A percentile compares a stretch with the other conserved stretches of the same genome.
These are phyloP conservation scores for Aspergillus neotritici DNA, from an alignment of 2,329 filamentous ascomycete species.

Conservation along the genomic window DNA sequence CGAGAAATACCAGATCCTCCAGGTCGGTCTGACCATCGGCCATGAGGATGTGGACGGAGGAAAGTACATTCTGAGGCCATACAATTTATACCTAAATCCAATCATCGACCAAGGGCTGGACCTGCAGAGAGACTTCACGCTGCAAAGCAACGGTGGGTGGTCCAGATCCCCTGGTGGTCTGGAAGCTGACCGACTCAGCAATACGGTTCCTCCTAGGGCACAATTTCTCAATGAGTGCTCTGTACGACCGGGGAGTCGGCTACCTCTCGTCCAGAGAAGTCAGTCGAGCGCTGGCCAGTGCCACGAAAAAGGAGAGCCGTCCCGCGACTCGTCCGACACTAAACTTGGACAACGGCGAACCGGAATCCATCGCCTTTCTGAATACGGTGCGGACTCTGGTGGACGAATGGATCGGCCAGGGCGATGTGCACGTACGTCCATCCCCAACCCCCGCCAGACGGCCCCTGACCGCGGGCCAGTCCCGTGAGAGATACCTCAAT, in stretches of 20 bases:
- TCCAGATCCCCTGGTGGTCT: neutral
- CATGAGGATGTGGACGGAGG: slow-evolving; percentile 50
- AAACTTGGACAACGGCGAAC: slow-evolving; percentile 48
- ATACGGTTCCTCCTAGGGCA: slow-evolving; percentile 56
- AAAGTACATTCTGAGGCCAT: slow-evolving; percentile 55
- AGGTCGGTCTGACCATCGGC: slow-evolving; percentile 63
- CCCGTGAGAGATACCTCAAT: slow-evolving; percentile 1
- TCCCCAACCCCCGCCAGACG: no score
- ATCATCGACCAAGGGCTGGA: slow-evolving; percentile 49
- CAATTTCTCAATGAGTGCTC: slow-evolving; percentile 53
- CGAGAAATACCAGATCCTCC: slow-evolving; percentile 58
- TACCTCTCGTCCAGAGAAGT: slow-evolving; percentile 60
- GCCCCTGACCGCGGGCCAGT: no score
- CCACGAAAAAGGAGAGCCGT: slow-evolving; percentile 38
- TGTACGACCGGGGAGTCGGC: slow-evolving; percentile 53
- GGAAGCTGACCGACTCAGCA: slow-evolving; percentile 33
- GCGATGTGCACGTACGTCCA: slow-evolving; percentile 13
- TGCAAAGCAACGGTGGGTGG: slow-evolving; percentile 48
- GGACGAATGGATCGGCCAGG: slow-evolving; percentile 39
- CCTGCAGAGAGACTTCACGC: slow-evolving; percentile 55
- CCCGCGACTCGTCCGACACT: slow-evolving; percentile 36
- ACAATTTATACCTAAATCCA: slow-evolving; percentile 60
- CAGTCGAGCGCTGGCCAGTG: slow-evolving; percentile 40
- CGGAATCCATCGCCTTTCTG: slow-evolving; percentile 50
- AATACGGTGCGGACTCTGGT: slow-evolving; percentile 42